phyloP scores from a whole-genome alignment of 495 filamentous ascomycete species.

The Cladorrhinum samala region DNA sequence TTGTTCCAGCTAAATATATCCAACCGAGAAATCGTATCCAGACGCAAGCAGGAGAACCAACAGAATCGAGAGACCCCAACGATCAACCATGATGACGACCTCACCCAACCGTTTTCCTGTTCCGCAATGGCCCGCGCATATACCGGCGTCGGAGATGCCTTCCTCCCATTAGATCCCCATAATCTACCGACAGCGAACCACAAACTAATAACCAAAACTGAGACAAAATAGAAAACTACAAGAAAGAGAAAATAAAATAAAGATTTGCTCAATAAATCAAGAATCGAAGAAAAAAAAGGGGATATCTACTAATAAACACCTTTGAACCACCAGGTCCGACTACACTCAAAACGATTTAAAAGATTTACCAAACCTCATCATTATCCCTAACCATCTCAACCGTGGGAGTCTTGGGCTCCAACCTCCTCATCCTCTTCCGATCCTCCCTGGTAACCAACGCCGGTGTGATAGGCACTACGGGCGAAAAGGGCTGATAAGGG shows the following conservation, averaged over 20 bases:
- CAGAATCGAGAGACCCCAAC: too few species aligned
- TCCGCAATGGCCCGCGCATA: too few species aligned
- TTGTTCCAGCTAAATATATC: too few species aligned
- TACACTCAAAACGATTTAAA: too few species aligned
- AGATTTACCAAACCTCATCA: slow-evolving; percentile 48
- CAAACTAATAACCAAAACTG: background rate
- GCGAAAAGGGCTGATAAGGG: slow-evolving; percentile 88
- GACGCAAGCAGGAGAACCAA: too few species aligned
- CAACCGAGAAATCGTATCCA: too few species aligned
- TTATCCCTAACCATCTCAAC: slow-evolving; percentile 47
- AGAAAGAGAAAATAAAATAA: background rate
- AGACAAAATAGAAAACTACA: background rate
- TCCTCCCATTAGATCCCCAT: background rate
- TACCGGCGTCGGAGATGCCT: too few species aligned
- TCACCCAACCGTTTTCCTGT: too few species aligned
- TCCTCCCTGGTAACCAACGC: slow-evolving; percentile 69
- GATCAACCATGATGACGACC: too few species aligned
- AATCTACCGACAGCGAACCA: background rate
- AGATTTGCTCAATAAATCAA: background rate
- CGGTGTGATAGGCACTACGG: slow-evolving; percentile 81
- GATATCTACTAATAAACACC: background rate
- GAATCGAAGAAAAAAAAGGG: background rate
- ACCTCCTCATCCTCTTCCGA: slow-evolving; percentile 58
- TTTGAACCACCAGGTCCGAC: background rate
- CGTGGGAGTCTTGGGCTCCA: slow-evolving; percentile 51